These are phyloP conservation scores for Cercospora sojina DNA, from an alignment of 2,329 filamentous ascomycete species.

Conservation along the genomic window DNA sequence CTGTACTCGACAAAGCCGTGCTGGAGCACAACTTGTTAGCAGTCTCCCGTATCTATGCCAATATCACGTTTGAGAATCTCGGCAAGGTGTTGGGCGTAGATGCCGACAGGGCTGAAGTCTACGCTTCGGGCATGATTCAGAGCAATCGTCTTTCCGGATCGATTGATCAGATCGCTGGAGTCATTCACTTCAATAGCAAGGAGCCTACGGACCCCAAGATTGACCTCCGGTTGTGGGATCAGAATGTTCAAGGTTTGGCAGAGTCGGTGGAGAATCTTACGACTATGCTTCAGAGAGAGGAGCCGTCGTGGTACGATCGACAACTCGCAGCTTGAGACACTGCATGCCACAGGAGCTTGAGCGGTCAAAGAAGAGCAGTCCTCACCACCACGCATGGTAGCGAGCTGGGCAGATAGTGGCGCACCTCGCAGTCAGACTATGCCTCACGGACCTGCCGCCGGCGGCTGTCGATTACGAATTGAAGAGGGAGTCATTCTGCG, in stretches of 20 bases:
- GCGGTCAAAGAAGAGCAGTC: not conserved
- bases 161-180: slow-evolving; percentile 88
- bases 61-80: slow-evolving; percentile 63
- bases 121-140: slow-evolving; percentile 93
- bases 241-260: slow-evolving; percentile 78
- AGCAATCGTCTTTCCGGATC: slow-evolving; percentile 82
- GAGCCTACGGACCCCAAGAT: slow-evolving; percentile 53
- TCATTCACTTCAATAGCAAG: slow-evolving; percentile 84
- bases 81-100: slow-evolving; percentile 75
- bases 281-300: slow-evolving; percentile 74
- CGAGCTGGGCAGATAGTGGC: not conserved
- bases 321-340: slow-evolving; percentile 38
- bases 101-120: slow-evolving; percentile 80
- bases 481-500: not conserved
- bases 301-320: slow-evolving; percentile 59
- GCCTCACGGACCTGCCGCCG: not conserved
- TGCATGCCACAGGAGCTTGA: not conserved
- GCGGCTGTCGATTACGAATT: not conserved
- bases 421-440: not conserved
- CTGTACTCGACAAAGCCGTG: slow-evolving; percentile 88
- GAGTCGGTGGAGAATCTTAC: slow-evolving; percentile 89
- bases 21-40: slow-evolving; percentile 94
- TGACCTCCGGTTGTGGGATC: slow-evolving; percentile 83
- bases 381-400: not conserved
- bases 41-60: slow-evolving; percentile 61